phyloP scores from a whole-genome alignment of 495 filamentous ascomycete species.

The Beverwykella pulmonaria region DNA sequence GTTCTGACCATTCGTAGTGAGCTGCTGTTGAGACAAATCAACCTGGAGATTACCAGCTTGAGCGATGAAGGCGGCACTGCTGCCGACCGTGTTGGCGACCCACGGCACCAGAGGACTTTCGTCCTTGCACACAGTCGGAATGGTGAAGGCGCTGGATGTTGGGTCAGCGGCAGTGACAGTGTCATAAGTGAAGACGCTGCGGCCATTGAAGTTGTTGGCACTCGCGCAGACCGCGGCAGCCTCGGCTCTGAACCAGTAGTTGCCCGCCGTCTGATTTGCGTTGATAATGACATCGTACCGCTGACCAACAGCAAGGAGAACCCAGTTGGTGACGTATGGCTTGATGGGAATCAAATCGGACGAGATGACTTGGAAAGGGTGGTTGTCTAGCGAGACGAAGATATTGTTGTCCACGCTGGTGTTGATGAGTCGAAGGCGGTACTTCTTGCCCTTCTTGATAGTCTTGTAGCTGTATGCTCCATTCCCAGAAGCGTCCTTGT shows the following conservation, averaged over 20 bases:
- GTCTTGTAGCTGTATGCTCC: conserved; percentile 37
- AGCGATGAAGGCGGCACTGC: conserved; percentile 20
- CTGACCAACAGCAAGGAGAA: conserved; percentile 37
- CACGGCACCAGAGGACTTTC: conserved; percentile 35
- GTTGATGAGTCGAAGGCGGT: conserved; percentile 47
- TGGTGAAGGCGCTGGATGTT: conserved; percentile 10
- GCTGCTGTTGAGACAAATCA: conserved; percentile 27
- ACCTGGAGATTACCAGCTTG: conserved; percentile 41
- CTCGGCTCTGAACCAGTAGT: conserved; percentile 48
- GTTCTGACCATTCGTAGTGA: conserved; percentile 43
- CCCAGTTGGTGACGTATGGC: conserved; percentile 33
- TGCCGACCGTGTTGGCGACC: conserved; percentile 40
- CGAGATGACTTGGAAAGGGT: conserved; percentile 42
- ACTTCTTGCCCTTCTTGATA: conserved; percentile 40
- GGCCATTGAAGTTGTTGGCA: conserved; percentile 30
- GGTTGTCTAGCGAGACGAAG: conserved; percentile 46
- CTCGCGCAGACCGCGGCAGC: conserved; percentile 34
- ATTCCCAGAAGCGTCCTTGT: conserved; percentile 32
- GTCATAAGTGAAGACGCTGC: conserved; percentile 31
- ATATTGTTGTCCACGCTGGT: conserved; percentile 44
- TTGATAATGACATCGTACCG: conserved; percentile 48
- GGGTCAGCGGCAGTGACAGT: conserved; percentile 13
- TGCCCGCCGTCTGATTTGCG: conserved; percentile 44
- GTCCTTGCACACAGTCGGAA: conserved; percentile 30
- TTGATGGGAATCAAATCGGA: conserved; percentile 46